Conservation (phyloP, 2,329 filamentous ascomycete genomes). For the Stemphylium lycopersici region DNA sequence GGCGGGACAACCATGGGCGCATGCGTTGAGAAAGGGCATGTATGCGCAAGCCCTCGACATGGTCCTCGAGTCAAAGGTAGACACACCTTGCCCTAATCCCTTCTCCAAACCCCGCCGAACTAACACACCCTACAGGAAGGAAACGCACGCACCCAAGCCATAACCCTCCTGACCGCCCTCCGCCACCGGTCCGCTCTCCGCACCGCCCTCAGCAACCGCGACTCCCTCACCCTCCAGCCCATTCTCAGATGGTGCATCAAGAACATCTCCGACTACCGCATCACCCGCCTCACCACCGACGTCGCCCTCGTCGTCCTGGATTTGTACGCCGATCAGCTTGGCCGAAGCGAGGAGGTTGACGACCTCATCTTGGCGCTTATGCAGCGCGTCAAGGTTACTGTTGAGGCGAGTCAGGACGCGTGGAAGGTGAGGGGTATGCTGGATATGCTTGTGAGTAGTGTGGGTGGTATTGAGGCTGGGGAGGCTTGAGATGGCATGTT, state of each 20-base stretch:
- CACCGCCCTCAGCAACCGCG: conserved; percentile 73
- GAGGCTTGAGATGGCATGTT: conserved; percentile 16
- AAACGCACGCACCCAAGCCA: conserved; percentile 51
- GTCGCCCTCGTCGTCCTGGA: conserved; percentile 83
- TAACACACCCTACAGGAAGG: conserved; percentile 27
- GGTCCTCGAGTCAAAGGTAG: conserved; percentile 63
- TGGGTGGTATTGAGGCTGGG: conserved; percentile 32
- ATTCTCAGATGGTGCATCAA: conserved; percentile 82
- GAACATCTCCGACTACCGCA: conserved; percentile 81
- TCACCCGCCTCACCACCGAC: conserved; percentile 81
- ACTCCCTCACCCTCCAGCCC: conserved; percentile 81
- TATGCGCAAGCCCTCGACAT: conserved; percentile 81
- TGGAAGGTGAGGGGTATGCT: conserved; percentile 87
- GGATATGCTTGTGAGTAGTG: conserved; percentile 73
- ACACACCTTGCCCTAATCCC: conserved; percentile 3
- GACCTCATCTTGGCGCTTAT: conserved; percentile 72
- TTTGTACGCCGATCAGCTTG: conserved; percentile 81
- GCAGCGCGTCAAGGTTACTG: conserved; percentile 73
- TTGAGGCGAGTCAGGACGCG: conserved; percentile 83
- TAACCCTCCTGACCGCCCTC: conserved; percentile 72
- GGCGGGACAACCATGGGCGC: conserved; percentile 78
- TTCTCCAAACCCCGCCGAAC: not conserved
- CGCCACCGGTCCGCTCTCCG: conserved; percentile 15
- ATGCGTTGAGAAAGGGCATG: conserved; percentile 75
- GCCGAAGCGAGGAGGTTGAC: conserved; percentile 74